These are phyloP conservation scores for Sugiyamaella marilandica DNA, from an alignment of 805 yeast genomes.

Conservation along the genomic window DNA sequence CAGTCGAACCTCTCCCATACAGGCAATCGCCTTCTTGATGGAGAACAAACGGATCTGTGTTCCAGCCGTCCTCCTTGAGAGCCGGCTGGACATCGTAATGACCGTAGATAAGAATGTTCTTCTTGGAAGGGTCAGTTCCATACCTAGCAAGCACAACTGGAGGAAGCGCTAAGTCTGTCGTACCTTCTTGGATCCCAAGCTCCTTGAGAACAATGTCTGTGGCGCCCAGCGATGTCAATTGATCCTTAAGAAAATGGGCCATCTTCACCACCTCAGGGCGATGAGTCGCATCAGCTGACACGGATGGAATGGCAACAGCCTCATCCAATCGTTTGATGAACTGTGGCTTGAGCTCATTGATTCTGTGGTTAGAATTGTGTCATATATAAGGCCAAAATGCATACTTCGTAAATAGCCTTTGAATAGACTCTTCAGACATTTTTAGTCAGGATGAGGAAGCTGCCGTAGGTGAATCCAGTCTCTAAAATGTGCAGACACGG, in stretches of 20 bases:
- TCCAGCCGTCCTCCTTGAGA: slow-evolving; percentile 87
- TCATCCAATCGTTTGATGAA: slow-evolving; percentile 58
- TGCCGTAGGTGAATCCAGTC: background rate
- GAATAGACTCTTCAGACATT: slow-evolving; percentile 17
- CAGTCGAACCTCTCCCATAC: slow-evolving; percentile 92
- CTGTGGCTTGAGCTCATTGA: slow-evolving; percentile 52
- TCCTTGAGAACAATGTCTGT: slow-evolving; percentile 75
- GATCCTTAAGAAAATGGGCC: slow-evolving; percentile 73
- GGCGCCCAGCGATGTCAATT: slow-evolving; percentile 71
- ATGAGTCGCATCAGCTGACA: slow-evolving; percentile 81
- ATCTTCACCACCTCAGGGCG: slow-evolving; percentile 87
- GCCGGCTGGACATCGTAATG: slow-evolving; percentile 99
- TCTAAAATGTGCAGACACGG: background rate
- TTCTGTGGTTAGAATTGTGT: slow-evolving; percentile 6
- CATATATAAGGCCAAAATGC: background rate
- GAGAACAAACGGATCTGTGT: slow-evolving; percentile 80
- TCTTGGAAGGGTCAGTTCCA: slow-evolving; percentile 78
- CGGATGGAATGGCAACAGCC: slow-evolving; percentile 95
- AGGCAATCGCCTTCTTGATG: slow-evolving; percentile 64
- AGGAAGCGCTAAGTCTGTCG: slow-evolving; percentile 68
- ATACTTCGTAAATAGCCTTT: slow-evolving; percentile 17
- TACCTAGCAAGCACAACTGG: slow-evolving; percentile 90
- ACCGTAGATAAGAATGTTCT: slow-evolving; percentile 87
- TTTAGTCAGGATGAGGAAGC: slow-evolving; percentile 4
- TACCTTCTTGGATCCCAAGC: slow-evolving; percentile 78